Evolutionary conservation across 495 filamentous ascomycete species (phyloP).

Genomic region (Aspergillus campestris): DNA sequence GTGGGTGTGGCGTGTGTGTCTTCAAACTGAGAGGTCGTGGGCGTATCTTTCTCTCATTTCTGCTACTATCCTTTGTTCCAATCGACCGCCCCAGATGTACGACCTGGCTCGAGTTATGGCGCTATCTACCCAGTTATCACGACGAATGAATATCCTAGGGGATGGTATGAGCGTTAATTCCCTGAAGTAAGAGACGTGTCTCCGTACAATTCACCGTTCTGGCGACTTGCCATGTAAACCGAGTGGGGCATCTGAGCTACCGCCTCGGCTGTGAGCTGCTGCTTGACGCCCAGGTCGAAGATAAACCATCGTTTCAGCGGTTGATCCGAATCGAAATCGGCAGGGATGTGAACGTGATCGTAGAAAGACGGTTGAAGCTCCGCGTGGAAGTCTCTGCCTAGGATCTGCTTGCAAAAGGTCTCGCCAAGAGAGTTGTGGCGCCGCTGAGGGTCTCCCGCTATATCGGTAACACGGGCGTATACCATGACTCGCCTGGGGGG

Average conservation of each 20-base stretch:
- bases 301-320: constrained; percentile 19
- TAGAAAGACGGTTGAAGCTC: constrained; percentile 10
- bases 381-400: constrained; percentile 9
- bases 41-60: background rate
- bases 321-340: constrained; percentile 13
- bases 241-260: constrained; percentile 12
- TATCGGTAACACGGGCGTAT: constrained; percentile 16
- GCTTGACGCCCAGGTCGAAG: constrained; percentile 14
- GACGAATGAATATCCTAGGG: constrained; percentile 13
- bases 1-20: too few species aligned
- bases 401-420: constrained; percentile 8
- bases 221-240: constrained; percentile 17
- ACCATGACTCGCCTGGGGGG: constrained; percentile 8
- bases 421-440: constrained; percentile 14
- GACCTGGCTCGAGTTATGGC: constrained; percentile 11
- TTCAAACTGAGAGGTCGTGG: too few species aligned
- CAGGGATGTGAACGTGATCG: constrained; percentile 19
- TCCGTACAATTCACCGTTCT: constrained; percentile 13
- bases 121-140: constrained; percentile 10
- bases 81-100: constrained; percentile 13
- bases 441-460: constrained; percentile 11
- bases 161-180: background rate
- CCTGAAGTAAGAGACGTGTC: background rate
- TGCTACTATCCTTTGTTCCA: constrained; percentile 10
- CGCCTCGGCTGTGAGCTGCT: constrained; percentile 8